Conservation (phyloP, 768 basidiomycete species). For the Leccinellum luteum region DNA sequence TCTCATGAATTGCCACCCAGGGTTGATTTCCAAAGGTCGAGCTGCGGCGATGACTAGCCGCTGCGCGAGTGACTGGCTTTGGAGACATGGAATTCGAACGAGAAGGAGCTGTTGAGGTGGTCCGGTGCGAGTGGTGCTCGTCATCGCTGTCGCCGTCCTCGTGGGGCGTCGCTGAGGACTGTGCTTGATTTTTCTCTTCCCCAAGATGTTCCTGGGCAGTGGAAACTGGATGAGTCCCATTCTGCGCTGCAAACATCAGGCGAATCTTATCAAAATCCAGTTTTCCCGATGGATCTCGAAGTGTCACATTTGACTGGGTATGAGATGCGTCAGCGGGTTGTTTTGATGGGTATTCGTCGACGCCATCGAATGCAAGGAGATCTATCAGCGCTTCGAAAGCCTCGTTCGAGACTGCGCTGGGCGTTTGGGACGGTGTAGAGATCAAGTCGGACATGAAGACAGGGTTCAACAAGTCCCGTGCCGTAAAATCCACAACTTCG, state of each 20-base stretch:
- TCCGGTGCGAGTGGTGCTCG: constrained; percentile 7
- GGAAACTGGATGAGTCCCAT: background rate
- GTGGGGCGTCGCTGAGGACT: background rate
- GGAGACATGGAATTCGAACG: constrained; percentile 19
- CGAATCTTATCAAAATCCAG: constrained; percentile 33
- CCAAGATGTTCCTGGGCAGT: background rate
- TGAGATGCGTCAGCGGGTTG: background rate
- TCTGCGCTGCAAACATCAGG: constrained; percentile 23
- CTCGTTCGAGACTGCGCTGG: constrained; percentile 16
- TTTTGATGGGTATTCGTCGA: constrained; percentile 9
- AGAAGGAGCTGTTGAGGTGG: constrained; percentile 9
- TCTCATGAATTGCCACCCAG: constrained; percentile 11
- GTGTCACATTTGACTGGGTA: constrained; percentile 1
- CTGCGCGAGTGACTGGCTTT: background rate
- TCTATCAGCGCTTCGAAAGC: constrained; percentile 31
- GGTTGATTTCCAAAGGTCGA: constrained; percentile 24
- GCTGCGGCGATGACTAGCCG: constrained; percentile 18
- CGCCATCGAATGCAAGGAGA: constrained; percentile 29
- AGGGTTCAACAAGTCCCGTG: background rate
- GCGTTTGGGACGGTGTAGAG: constrained; percentile 22
- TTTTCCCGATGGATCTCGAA: constrained; percentile 30
- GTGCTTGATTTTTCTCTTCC: background rate
- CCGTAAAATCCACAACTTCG: background rate
- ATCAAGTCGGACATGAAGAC: constrained; percentile 22
- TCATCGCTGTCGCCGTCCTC: constrained; percentile 21